Evolutionary conservation across 352 stramenopile genomes (phyloP).

Genomic region (Vaucheria bursata): DNA sequence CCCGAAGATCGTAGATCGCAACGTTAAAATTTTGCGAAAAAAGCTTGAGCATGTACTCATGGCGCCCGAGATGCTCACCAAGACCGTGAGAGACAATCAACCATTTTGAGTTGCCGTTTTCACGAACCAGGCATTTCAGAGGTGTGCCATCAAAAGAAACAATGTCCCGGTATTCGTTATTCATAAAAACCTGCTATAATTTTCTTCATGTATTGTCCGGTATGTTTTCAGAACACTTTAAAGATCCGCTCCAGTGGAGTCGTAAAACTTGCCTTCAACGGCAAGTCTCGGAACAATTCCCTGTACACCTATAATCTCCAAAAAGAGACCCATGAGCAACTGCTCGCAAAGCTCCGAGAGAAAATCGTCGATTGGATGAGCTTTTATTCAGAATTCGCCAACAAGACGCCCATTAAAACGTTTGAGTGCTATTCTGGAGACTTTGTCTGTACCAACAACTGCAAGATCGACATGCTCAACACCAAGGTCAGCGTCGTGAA

Average conservation of each 20-base stretch:
- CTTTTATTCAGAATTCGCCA: background rate
- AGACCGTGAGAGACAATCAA: background rate
- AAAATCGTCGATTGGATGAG: background rate
- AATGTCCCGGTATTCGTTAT: background rate
- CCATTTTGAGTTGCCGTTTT: background rate
- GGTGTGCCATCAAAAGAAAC: background rate
- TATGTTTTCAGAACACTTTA: background rate
- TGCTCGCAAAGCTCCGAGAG: background rate
- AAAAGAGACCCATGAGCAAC: background rate
- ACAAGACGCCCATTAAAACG: background rate
- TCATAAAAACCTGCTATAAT: background rate
- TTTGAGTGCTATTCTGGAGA: background rate
- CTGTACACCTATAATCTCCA: background rate
- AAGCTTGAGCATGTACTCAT: background rate
- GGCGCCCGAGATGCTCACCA: background rate
- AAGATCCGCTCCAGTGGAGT: background rate
- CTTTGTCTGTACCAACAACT: background rate
- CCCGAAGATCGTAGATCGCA: background rate
- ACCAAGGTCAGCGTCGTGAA: background rate
- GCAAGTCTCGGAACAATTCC: background rate
- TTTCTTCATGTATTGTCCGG: background rate
- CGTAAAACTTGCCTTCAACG: background rate
- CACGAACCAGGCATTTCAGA: background rate
- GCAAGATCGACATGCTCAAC: background rate
- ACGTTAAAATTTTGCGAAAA: background rate